phyloP scores from a whole-genome alignment of 768 basidiomycete species.

The Auricularia cornea region DNA sequence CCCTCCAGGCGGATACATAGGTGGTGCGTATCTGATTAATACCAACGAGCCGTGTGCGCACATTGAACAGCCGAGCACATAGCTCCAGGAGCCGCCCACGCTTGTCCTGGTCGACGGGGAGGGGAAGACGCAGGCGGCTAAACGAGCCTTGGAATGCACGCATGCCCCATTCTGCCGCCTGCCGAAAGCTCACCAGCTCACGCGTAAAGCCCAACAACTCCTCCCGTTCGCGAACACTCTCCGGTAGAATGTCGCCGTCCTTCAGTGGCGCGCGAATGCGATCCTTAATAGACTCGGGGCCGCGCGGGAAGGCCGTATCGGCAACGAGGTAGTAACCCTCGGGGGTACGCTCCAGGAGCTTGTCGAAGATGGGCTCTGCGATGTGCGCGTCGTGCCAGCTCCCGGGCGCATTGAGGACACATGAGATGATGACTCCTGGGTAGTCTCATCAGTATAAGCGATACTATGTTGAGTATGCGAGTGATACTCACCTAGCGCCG shows the following conservation, averaged over 20 bases:
- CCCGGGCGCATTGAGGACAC: neutral
- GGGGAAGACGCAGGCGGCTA: conserved; percentile 34
- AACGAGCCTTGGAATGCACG: conserved; percentile 37
- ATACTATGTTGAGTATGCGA: neutral
- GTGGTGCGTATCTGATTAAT: conserved; percentile 35
- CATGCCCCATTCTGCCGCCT: conserved; percentile 49
- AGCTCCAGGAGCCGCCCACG: conserved; percentile 29
- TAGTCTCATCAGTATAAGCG: neutral
- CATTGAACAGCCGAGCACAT: conserved; percentile 26
- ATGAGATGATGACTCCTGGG: neutral
- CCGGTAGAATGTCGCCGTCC: conserved; percentile 15
- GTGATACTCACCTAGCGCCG: conserved; percentile 17
- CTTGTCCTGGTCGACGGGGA: conserved; percentile 21
- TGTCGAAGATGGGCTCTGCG: neutral
- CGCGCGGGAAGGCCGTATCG: neutral
- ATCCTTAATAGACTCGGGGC: conserved; percentile 20
- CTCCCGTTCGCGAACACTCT: conserved; percentile 12
- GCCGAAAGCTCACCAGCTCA: conserved; percentile 36
- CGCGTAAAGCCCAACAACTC: conserved; percentile 22
- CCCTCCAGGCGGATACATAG: conserved; percentile 33
- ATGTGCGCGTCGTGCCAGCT: neutral
- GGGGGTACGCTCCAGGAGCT: neutral
- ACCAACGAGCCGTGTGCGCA: conserved; percentile 29
- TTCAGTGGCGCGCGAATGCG: conserved; percentile 34
- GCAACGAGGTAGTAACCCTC: neutral